Evolutionary conservation across 192 early-diverging fungal species (phyloP), one percentile per base, ranked within the genome.

Genomic region (Mortierella alpina): DNA sequence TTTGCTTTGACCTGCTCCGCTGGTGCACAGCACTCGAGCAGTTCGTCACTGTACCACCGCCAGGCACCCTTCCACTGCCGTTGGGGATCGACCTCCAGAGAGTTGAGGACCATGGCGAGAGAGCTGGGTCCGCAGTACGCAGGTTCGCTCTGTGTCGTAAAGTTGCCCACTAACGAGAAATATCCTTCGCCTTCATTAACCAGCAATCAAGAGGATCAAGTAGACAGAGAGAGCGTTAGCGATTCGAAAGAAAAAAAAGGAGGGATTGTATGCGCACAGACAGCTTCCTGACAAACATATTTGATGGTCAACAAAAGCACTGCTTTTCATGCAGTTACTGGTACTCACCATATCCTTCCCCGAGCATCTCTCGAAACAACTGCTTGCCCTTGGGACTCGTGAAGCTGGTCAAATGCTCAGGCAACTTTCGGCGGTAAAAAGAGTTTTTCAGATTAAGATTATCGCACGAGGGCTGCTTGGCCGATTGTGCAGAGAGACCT

Each of bases 31-130:
- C 91, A 91, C 47, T 93, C 83, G n/a, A 94, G 84, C 20, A 93
- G 78, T 72, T 94, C 93, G 74, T 94, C 93, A 66, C 83, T 86
- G 72, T 74, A 74, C 75, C 70, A 76, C 17, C 69, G 49, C 97
- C 97, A 98, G 4, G 93, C 93, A 22, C 97, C 97, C 82, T 97
- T 97, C 97, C 97, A 98, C 15, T 86, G 85, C 49, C 90, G 84
- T 17, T 92, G 86, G 2, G 96, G 96, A 75, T 97, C 95, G 12
- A 98, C 94, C 66, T 94, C 92, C 44, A 98, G 86, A 7, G 97
- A 94, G 73, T 98, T 98, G 11, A 98, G 86, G 4, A 98, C 96
- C 92, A 97, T 97, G 57, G 95, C 93, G 67, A 97, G 82, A 31
- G 95, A 95, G 73, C 94, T 93, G 7, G 95, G 91, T 2, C 96